Conservation (phyloP, 441 rosid species). For the Geranium incanum region DNA sequence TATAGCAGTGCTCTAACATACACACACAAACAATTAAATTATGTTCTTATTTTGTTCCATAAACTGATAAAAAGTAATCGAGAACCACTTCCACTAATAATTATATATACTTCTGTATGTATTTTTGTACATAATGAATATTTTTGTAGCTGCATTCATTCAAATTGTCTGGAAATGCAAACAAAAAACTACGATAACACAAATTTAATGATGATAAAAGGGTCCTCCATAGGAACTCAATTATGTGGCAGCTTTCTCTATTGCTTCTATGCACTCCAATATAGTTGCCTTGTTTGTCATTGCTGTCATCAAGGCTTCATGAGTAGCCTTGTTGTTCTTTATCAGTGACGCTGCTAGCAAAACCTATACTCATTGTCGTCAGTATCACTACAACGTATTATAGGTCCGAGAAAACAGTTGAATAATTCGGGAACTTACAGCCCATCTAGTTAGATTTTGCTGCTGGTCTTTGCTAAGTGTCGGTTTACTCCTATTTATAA, state of each 20-base stretch:
- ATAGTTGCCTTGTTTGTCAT: constrained; percentile 71
- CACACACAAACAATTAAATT: too few relatives aligned
- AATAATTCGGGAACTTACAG: constrained; percentile 39
- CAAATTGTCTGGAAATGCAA: too few relatives aligned
- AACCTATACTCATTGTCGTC: constrained; percentile 36
- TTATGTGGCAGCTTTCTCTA: constrained; percentile 43
- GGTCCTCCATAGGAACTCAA: too few relatives aligned
- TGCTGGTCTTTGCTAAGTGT: constrained; percentile 76
- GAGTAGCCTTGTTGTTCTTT: constrained; percentile 56
- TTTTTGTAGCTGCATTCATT: too few relatives aligned
- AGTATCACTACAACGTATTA: constrained; percentile 7
- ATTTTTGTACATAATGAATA: too few relatives aligned
- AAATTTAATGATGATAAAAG: too few relatives aligned
- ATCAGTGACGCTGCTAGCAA: constrained; percentile 64
- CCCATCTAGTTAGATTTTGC: constrained; percentile 94
- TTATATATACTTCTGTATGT: too few relatives aligned
- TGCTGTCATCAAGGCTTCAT: constrained; percentile 67
- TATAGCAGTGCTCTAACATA: too few relatives aligned
- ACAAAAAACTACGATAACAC: too few relatives aligned
- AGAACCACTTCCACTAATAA: too few relatives aligned
- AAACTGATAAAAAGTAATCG: too few relatives aligned
- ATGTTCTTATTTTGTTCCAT: too few relatives aligned
- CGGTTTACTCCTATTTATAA: constrained; percentile 76
- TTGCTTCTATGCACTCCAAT: constrained; percentile 62
- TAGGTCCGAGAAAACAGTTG: background rate